Percentiles rank a stretch among this genome's conserved stretches.
phyloP scores from a whole-genome alignment of 176 grass and related monocot genomes.

The Neostapfia colusana region DNA sequence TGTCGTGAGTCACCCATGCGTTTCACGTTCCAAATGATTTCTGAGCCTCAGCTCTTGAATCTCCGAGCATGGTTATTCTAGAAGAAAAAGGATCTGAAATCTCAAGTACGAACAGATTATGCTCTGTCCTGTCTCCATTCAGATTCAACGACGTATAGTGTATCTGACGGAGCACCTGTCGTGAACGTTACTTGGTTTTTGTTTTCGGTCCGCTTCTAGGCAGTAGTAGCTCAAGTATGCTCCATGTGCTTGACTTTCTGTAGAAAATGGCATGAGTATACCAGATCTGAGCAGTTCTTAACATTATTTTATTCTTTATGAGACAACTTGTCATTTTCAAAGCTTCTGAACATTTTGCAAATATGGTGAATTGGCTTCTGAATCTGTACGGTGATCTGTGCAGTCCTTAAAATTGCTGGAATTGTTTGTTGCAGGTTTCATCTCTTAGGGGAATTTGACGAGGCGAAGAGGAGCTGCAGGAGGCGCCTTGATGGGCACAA shows the following conservation, averaged over 20 bases:
- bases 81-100: slow-evolving; percentile 30
- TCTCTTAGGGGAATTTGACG: slow-evolving; percentile 78
- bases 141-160: neutral
- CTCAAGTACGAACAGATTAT: neutral
- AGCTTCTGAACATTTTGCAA: neutral
- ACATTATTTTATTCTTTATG: neutral
- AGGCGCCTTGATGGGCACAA: slow-evolving; percentile 87
- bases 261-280: neutral
- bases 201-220: neutral
- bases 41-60: neutral
- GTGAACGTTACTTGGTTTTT: neutral
- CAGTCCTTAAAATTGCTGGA: neutral
- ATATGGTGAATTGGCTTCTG: neutral
- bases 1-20: slow-evolving; percentile 19
- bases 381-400: neutral
- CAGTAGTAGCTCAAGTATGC: neutral
- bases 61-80: slow-evolving; percentile 18
- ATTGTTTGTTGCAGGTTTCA: slow-evolving; percentile 62
- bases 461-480: slow-evolving; percentile 83
- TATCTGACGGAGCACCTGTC: neutral
- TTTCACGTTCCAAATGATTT: slow-evolving; percentile 24
- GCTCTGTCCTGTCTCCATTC: neutral
- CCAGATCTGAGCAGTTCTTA: no score
- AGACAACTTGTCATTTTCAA: neutral
- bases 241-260: neutral